phyloP scores from a whole-genome alignment of 768 basidiomycete species.

The Psilocybe subaeruginosa region DNA sequence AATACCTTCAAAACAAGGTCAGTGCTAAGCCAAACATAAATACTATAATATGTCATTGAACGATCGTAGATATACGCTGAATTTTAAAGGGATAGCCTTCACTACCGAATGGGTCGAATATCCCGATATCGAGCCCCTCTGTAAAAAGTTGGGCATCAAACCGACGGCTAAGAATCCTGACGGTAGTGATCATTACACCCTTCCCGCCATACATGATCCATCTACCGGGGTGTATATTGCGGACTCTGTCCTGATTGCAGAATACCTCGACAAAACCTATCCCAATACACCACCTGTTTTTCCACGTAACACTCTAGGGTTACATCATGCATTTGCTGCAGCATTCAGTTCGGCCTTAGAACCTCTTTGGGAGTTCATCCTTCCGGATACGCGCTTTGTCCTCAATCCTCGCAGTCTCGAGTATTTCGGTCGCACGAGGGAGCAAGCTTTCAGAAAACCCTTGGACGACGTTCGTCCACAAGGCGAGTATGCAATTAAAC shows the following conservation, averaged over 20 bases:
- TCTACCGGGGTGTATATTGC: slow-evolving; percentile 34
- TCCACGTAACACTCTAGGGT: slow-evolving; percentile 19
- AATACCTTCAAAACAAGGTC: no score
- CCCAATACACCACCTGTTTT: slow-evolving; percentile 33
- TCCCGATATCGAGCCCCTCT: slow-evolving; percentile 39
- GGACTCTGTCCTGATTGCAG: slow-evolving; percentile 46
- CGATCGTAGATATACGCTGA: slow-evolving; percentile 15
- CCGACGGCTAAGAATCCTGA: slow-evolving; percentile 31
- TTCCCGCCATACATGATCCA: slow-evolving; percentile 45
- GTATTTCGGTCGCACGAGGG: slow-evolving; percentile 38
- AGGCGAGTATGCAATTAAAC: slow-evolving; percentile 26
- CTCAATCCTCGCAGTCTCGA: slow-evolving; percentile 16
- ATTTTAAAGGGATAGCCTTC: slow-evolving; percentile 38
- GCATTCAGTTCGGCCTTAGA: neutral
- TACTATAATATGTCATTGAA: no score
- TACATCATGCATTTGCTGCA: slow-evolving; percentile 16
- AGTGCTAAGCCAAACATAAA: no score
- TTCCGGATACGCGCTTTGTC: neutral
- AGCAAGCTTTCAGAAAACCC: slow-evolving; percentile 28
- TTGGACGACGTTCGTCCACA: slow-evolving; percentile 36
- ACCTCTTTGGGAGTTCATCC: slow-evolving; percentile 4
- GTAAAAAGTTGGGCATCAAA: slow-evolving; percentile 32
- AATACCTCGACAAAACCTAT: slow-evolving; percentile 48
- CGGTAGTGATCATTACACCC: slow-evolving; percentile 37
- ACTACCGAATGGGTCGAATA: slow-evolving; percentile 48